phyloP scores from a whole-genome alignment of 495 filamentous ascomycete species.

The Aspergillus mulundensis region DNA sequence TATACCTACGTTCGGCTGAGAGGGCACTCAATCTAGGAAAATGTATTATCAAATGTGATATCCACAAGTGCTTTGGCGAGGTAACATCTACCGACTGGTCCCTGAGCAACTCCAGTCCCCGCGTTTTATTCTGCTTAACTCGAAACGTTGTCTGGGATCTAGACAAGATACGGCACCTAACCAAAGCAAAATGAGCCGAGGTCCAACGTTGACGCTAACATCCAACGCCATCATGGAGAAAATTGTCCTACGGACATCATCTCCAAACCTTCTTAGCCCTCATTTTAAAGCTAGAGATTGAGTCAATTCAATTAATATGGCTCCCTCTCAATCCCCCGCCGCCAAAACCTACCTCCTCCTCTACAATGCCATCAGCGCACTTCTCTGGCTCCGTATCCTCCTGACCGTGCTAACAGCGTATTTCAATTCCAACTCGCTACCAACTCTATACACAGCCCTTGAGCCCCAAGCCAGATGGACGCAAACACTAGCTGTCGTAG shows the following conservation, averaged over 20 bases:
- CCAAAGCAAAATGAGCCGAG: slow-evolving; percentile 2
- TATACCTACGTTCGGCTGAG: too few relatives aligned
- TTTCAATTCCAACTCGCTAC: neutral
- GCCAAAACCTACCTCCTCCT: slow-evolving; percentile 54
- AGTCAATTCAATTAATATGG: neutral
- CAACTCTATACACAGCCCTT: slow-evolving; percentile 19
- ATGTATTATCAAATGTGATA: too few relatives aligned
- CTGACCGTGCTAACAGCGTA: slow-evolving; percentile 14
- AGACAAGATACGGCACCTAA: neutral
- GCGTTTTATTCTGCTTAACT: neutral
- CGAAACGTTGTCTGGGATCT: neutral
- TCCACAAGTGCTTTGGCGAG: neutral
- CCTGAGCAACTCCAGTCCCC: too few relatives aligned
- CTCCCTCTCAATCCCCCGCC: slow-evolving; percentile 6
- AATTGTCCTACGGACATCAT: neutral
- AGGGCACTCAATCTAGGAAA: too few relatives aligned
- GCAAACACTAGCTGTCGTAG: slow-evolving; percentile 28
- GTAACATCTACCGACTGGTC: neutral
- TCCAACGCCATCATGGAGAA: neutral
- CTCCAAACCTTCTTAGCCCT: too few relatives aligned
- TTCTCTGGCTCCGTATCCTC: slow-evolving; percentile 58
- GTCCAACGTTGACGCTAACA: neutral
- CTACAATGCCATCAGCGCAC: slow-evolving; percentile 67
- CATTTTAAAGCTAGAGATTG: neutral
- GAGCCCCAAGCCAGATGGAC: slow-evolving; percentile 29